phyloP scores from a whole-genome alignment of 2,329 filamentous ascomycete species.

The Paraphoma sp. region DNA sequence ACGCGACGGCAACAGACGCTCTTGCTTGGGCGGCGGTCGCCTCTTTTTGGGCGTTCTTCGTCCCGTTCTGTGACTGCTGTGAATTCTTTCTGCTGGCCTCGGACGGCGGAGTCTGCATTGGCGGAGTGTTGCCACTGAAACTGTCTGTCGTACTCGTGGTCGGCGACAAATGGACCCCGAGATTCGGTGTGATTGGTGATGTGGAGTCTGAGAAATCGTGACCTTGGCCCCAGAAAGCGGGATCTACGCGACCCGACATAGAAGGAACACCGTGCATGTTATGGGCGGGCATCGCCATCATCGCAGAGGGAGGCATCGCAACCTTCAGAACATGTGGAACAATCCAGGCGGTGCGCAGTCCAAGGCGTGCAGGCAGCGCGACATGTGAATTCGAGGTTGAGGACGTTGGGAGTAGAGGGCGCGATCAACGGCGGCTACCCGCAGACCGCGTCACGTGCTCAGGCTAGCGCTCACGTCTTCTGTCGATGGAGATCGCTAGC shows the following conservation, averaged over 20 bases:
- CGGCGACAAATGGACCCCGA: slow-evolving; percentile 40
- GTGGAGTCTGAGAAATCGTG: slow-evolving; percentile 34
- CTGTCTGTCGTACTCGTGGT: slow-evolving; percentile 39
- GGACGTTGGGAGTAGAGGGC: slow-evolving; percentile 29
- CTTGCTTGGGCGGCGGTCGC: slow-evolving; percentile 27
- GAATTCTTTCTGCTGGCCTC: slow-evolving; percentile 27
- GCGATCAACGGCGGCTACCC: slow-evolving; percentile 14
- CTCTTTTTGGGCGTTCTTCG: slow-evolving; percentile 28
- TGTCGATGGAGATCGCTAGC: slow-evolving; percentile 1
- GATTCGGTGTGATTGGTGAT: slow-evolving; percentile 23
- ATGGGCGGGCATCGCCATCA: slow-evolving; percentile 38
- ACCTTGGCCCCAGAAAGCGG: slow-evolving; percentile 40
- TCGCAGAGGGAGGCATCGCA: slow-evolving; percentile 27
- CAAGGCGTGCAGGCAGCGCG: slow-evolving; percentile 17
- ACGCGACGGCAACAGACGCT: slow-evolving; percentile 53
- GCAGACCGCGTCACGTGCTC: slow-evolving; percentile 1
- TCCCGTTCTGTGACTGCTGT: slow-evolving; percentile 18
- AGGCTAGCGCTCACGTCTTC: background rate
- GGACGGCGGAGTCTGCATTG: slow-evolving; percentile 39
- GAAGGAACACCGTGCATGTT: slow-evolving; percentile 29
- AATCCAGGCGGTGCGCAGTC: slow-evolving; percentile 11
- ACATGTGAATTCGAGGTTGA: slow-evolving; percentile 26
- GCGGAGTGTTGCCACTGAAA: slow-evolving; percentile 36
- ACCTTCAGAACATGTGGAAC: slow-evolving; percentile 6
- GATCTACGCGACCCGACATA: slow-evolving; percentile 39